These are phyloP conservation scores for Ziziphus jujuba DNA, from an alignment of 306 rosid species.

Conservation along the genomic window DNA sequence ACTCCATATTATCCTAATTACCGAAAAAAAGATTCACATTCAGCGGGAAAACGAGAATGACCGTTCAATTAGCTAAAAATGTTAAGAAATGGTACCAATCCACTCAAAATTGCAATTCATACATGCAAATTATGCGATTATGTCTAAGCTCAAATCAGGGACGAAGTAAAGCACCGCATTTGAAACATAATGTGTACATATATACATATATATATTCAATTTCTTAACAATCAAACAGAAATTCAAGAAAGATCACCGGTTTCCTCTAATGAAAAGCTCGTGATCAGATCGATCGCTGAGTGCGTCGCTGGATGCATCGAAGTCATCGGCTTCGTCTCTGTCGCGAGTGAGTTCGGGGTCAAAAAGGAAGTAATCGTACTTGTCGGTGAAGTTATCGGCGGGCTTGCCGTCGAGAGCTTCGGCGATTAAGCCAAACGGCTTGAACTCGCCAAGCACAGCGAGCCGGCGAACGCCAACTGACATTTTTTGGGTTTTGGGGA, in stretches of 20 bases:
- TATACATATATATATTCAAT: not conserved
- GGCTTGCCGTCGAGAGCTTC: conserved; percentile 91
- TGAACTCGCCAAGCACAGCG: conserved; percentile 88
- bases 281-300: conserved; percentile 65
- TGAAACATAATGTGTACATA: too few relatives aligned
- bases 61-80: not conserved
- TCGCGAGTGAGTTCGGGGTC: conserved; percentile 69
- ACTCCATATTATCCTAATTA: conserved; percentile 86
- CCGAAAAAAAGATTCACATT: not conserved
- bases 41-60: not conserved
- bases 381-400: conserved; percentile 47
- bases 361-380: conserved; percentile 85
- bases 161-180: too few relatives aligned
- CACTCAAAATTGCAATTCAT: not conserved
- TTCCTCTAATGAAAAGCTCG: conserved; percentile 82
- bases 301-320: conserved; percentile 49
- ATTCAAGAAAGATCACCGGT: conserved; percentile 48
- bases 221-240: conserved; percentile 22
- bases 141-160: not conserved
- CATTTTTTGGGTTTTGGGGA: conserved; percentile 25
- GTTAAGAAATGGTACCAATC: not conserved
- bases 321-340: conserved; percentile 52
- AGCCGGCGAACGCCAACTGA: conserved; percentile 64
- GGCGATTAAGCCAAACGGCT: conserved; percentile 90
- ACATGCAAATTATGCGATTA: not conserved